These are phyloP conservation scores for Flaveria robusta DNA, from an alignment of 129 eudicot species.

Conservation along the genomic window DNA sequence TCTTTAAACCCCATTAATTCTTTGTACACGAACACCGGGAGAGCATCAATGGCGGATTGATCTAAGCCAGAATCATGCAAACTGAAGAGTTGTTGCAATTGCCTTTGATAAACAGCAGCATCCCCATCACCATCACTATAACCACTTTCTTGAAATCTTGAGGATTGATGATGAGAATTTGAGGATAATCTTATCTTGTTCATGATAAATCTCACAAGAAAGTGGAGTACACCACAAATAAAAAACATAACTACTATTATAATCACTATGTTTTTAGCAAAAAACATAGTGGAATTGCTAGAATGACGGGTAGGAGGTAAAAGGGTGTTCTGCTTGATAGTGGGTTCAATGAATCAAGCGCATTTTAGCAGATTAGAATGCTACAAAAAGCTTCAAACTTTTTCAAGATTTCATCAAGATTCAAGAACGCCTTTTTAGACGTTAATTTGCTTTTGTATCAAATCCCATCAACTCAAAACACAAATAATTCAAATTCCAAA, in stretches of 20 bases:
- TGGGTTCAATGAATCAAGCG: slow-evolving; percentile 17
- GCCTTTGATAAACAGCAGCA: slow-evolving; percentile 62
- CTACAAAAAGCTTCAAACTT: slow-evolving; percentile 8
- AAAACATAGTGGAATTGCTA: slow-evolving; percentile 22
- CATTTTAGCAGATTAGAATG: slow-evolving; percentile 28
- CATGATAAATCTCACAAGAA: slow-evolving; percentile 53
- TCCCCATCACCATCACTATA: slow-evolving; percentile 27
- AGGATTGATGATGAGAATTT: slow-evolving; percentile 39
- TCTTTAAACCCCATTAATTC: slow-evolving; percentile 64
- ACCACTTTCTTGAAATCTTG: slow-evolving; percentile 44
- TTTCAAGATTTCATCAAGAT: slow-evolving; percentile 33
- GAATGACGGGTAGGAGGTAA: slow-evolving; percentile 19
- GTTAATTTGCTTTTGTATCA: slow-evolving; percentile 2
- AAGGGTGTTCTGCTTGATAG: slow-evolving; percentile 22
- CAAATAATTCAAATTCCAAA: slow-evolving; percentile 9
- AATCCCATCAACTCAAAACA: slow-evolving; percentile 14
- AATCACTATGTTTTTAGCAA: slow-evolving; percentile 40
- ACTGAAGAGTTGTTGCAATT: slow-evolving; percentile 74
- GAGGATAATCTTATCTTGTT: slow-evolving; percentile 49
- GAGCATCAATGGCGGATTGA: slow-evolving; percentile 73
- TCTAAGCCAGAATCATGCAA: slow-evolving; percentile 80
- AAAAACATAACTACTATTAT: slow-evolving; percentile 56
- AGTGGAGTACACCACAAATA: slow-evolving; percentile 55
- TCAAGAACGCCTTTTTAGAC: neutral
- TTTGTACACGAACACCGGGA: slow-evolving; percentile 72